Base-by-base conservation (phyloP, 441 rosid genomes). In the Populus hybrid region DNA sequence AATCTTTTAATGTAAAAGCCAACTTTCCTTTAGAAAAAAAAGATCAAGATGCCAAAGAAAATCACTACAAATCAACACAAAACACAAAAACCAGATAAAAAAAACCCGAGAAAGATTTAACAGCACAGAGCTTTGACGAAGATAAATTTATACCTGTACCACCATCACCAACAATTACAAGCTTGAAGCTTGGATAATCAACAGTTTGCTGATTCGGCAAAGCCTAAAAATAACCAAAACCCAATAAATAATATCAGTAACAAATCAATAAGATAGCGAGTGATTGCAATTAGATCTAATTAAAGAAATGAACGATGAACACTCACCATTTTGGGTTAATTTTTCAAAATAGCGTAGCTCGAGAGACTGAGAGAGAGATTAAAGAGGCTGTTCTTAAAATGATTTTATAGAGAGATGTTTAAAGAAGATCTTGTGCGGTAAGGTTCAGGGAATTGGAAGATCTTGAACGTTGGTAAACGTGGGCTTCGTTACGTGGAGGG, bases 141-240 rank as follows among this genome's bases (percentile, higher is more conserved):
- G 2, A 0, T 1, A 1, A 5, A 20, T 12, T 8, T 10, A 18
- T 73, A 89, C 93, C 91, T 12, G 93, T 88, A 42, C 93, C 93
- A 2, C 93, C 93, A 69, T 89, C 93, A 16, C 93, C 93, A 18
- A 89, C 93, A 40, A 88, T 81, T n/a, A 89, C 93, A 38, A 89
- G 89, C 85, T 89, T 89, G 85, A 89, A 89, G 80, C 86, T 89
- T 46, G 93, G 93, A 83, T 94, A 94, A 73, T 88, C 89, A 4
- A 93, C 98, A 63, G 97, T 91, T 81, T 88, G 93, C 32, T 30
- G 32, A 3, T 30, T 30, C 32, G 32, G 32, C 32, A 30, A 30
- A 30, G 32, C 32, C 32, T 92, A 30, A 8, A 28, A 59, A 2
- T 6, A 61, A 63, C 9, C 26, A 76, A 69, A 67, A 35, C 0